Percentiles rank a stretch among this genome's conserved stretches.
These are phyloP conservation scores for Ceriops tagal DNA, from an alignment of 345 rosid genomes.

Conservation along the genomic window DNA sequence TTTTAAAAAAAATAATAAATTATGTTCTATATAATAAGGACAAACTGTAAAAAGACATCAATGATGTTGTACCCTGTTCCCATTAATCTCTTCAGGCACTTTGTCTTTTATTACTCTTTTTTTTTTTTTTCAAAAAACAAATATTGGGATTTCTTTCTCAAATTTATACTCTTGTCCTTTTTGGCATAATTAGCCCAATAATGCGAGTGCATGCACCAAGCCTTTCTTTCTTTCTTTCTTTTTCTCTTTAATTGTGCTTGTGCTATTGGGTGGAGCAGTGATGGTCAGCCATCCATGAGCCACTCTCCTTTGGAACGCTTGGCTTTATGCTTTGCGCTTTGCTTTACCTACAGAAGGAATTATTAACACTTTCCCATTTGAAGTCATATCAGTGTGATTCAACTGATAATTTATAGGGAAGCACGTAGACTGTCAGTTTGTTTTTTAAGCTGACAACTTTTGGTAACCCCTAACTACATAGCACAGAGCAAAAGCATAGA, in stretches of 20 bases:
- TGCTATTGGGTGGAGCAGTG: conserved; percentile 14
- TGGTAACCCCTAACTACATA: too few relatives aligned
- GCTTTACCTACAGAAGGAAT: too few relatives aligned
- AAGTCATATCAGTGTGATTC: too few relatives aligned
- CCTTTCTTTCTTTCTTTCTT: not conserved
- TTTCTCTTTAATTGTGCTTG: not conserved
- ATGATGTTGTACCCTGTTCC: conserved; percentile 21
- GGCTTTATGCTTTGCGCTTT: not conserved
- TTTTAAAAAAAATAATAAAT: not conserved
- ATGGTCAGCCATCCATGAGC: not conserved
- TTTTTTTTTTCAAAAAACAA: not conserved
- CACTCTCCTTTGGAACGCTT: conserved; percentile 1
- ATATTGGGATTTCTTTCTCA: too few relatives aligned
- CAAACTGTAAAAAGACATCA: conserved; percentile 30
- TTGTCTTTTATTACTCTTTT: not conserved
- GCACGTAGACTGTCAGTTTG: too few relatives aligned
- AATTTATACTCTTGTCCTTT: too few relatives aligned
- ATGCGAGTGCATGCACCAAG: too few relatives aligned
- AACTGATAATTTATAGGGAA: too few relatives aligned
- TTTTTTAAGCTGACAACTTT: too few relatives aligned
- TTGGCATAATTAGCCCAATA: too few relatives aligned
- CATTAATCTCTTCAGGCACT: conserved; percentile 24
- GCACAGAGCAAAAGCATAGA: too few relatives aligned
- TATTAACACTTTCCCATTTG: too few relatives aligned
- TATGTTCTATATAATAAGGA: conserved; percentile 25